phyloP scores from a whole-genome alignment of 2,329 filamentous ascomycete species.

The Venturia pyrina region DNA sequence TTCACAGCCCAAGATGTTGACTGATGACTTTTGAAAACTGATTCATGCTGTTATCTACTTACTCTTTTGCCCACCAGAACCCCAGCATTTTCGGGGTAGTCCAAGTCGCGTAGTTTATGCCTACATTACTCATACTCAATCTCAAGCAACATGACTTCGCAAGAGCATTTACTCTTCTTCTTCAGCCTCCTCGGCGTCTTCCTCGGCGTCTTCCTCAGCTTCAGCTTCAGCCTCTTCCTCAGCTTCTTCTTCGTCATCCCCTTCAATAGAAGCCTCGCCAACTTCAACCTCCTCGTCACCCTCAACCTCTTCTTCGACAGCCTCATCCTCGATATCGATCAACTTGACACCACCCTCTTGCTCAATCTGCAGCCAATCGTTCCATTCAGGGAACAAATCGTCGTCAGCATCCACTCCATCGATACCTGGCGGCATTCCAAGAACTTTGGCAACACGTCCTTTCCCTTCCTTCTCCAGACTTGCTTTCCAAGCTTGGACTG shows the following conservation, averaged over 20 bases:
- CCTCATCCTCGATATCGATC: conserved; percentile 28
- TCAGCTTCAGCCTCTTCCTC: background rate
- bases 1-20: too few species aligned
- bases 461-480: conserved; percentile 77
- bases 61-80: background rate
- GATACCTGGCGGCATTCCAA: conserved; percentile 67
- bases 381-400: conserved; percentile 94
- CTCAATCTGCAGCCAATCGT: conserved; percentile 77
- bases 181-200: background rate
- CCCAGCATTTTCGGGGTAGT: background rate
- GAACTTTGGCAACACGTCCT: conserved; percentile 68
- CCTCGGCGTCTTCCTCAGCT: background rate
- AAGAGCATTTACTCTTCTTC: background rate
- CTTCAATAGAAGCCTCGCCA: conserved; percentile 4
- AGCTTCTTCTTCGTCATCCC: conserved; percentile 1
- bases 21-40: background rate
- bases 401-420: conserved; percentile 52
- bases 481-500: conserved; percentile 73
- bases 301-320: conserved; percentile 27
- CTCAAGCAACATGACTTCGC: background rate
- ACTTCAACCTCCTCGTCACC: conserved; percentile 21
- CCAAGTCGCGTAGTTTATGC: background rate
- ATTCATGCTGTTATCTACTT: background rate
- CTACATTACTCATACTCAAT: conserved; percentile 1
- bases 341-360: conserved; percentile 49